These are phyloP conservation scores for Cryptococcus sp. DNA, from an alignment of 1,284 basidiomycete genomes.

Conservation along the genomic window DNA sequence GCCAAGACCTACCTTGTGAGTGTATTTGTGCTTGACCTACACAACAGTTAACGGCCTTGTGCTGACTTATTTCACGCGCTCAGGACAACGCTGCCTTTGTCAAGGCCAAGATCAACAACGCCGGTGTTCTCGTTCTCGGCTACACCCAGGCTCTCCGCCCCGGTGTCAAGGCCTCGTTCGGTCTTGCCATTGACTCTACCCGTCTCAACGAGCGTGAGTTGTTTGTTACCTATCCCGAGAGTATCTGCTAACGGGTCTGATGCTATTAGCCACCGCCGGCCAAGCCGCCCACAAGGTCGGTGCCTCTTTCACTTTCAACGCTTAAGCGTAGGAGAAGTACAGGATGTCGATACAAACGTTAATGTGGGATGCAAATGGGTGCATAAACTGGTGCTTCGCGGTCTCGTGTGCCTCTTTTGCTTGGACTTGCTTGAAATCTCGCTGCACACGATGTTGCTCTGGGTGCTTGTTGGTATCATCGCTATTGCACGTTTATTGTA, in stretches of 20 bases:
- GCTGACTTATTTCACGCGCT: no score
- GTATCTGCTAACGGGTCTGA: neutral
- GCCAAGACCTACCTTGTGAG: constrained; percentile 79
- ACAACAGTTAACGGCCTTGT: no score
- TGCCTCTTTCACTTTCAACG: constrained; percentile 60
- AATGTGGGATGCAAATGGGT: constrained; percentile 7
- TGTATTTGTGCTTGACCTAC: constrained; percentile 21
- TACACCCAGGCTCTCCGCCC: constrained; percentile 92
- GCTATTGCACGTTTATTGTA: neutral
- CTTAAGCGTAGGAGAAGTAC: constrained; percentile 34
- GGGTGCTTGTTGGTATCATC: no score
- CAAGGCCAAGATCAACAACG: constrained; percentile 99
- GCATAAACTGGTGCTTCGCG: no score
- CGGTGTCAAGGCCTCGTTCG: constrained; percentile 89
- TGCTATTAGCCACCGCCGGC: constrained; percentile 47
- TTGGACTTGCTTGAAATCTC: no score
- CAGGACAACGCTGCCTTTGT: constrained; percentile 87
- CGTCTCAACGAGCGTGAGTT: constrained; percentile 68
- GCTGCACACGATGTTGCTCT: no score
- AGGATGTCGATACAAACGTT: neutral
- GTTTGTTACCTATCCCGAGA: neutral
- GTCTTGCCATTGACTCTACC: constrained; percentile 87
- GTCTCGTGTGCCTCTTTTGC: no score
- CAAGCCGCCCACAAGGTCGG: constrained; percentile 60
- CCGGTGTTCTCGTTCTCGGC: constrained; percentile 83